Conservation (phyloP, 163 green algal genomes). For the Scenedesmus sp. region DNA sequence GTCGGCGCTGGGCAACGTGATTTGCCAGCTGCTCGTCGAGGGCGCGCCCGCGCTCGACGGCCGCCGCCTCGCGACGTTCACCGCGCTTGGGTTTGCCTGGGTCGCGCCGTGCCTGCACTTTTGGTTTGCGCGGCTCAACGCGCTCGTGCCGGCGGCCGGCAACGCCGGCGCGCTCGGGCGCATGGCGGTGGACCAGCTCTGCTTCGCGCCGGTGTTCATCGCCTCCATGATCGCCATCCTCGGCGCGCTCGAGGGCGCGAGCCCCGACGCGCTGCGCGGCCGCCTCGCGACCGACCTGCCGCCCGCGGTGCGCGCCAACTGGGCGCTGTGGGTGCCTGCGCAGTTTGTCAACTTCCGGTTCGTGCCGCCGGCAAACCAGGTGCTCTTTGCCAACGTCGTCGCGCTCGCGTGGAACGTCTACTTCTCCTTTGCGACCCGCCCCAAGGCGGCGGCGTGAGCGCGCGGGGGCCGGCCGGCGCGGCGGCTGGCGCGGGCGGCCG, state of each 20-base stretch:
- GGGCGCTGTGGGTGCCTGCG: conserved; percentile 92
- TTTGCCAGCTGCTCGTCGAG: conserved; percentile 75
- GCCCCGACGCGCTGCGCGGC: conserved; percentile 47
- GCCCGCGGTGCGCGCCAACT: conserved; percentile 81
- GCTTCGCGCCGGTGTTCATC: conserved; percentile 88
- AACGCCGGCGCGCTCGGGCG: conserved; percentile 60
- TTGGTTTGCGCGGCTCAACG: conserved; percentile 79
- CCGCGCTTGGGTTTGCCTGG: conserved; percentile 64
- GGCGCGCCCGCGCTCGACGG: conserved; percentile 61
- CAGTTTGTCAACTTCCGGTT: conserved; percentile 96
- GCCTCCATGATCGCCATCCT: conserved; percentile 68
- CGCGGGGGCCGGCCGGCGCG: too few relatives aligned
- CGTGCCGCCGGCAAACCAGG: conserved; percentile 80
- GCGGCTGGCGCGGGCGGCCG: too few relatives aligned
- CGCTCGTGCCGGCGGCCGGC: conserved; percentile 57
- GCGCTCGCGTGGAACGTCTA: conserved; percentile 87
- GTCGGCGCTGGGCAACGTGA: conserved; percentile 77
- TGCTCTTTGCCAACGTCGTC: conserved; percentile 78
- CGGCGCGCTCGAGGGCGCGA: conserved; percentile 58
- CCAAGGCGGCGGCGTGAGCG: conserved; percentile 22
- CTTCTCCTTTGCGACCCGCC: conserved; percentile 66
- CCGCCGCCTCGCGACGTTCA: conserved; percentile 75
- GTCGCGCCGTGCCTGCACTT: conserved; percentile 82
- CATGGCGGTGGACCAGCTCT: conserved; percentile 81
- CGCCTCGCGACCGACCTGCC: conserved; percentile 76